A percentile compares a stretch with the other conserved stretches of the same genome.
These are phyloP conservation scores for Geranium brycei DNA, from an alignment of 345 rosid species.

Conservation along the genomic window DNA sequence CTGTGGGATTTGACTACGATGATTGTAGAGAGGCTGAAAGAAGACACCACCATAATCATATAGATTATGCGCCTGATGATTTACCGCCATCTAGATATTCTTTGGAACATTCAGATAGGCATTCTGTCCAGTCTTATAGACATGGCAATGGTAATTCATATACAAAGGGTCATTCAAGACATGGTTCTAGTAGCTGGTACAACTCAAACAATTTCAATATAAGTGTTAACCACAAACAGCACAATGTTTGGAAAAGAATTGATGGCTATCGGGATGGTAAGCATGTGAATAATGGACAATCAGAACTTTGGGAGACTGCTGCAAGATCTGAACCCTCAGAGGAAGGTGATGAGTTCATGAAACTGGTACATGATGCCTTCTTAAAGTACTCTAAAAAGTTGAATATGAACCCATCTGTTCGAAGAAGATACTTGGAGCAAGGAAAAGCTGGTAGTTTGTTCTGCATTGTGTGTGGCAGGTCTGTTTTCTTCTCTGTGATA, in stretches of 20 bases:
- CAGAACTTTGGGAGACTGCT: conserved; percentile 21
- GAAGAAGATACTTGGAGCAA: conserved; percentile 51
- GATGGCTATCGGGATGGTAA: conserved; percentile 25
- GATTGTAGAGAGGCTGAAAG: conserved; percentile 25
- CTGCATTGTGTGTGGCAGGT: conserved; percentile 67
- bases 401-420: conserved; percentile 32
- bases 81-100: conserved; percentile 22
- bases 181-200: conserved; percentile 20
- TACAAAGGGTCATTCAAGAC: conserved; percentile 17
- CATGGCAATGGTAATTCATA: conserved; percentile 21
- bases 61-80: conserved; percentile 21
- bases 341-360: conserved; percentile 47
- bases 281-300: conserved; percentile 18
- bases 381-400: conserved; percentile 35
- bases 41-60: conserved; percentile 14
- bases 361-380: conserved; percentile 41
- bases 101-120: conserved; percentile 19
- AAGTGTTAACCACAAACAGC: conserved; percentile 23
- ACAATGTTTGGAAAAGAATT: conserved; percentile 33
- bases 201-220: conserved; percentile 21
- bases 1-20: conserved; percentile 16
- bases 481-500: conserved; percentile 28
- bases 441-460: conserved; percentile 64
- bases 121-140: conserved; percentile 23
- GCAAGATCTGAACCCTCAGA: conserved; percentile 27